phyloP scores from a whole-genome alignment of 352 stramenopile genomes.

The Phytopythium aichiense region DNA sequence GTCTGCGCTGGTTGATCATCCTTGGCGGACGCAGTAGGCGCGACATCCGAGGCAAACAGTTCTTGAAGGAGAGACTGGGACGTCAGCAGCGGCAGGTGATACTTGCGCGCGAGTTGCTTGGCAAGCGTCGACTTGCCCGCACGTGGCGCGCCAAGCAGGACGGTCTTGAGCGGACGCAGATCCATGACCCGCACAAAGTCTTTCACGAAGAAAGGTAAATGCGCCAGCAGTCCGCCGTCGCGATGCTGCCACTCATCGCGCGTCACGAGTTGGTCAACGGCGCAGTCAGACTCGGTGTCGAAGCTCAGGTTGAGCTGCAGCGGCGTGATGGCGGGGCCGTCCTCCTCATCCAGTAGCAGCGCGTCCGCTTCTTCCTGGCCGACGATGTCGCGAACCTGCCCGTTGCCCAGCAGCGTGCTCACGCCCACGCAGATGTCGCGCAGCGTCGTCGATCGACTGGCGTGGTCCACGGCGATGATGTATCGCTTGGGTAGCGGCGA shows the following conservation, averaged over 20 bases:
- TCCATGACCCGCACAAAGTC: constrained; percentile 81
- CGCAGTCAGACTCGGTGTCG: constrained; percentile 37
- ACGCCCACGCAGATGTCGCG: constrained; percentile 59
- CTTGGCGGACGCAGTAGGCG: constrained; percentile 1
- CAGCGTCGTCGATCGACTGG: constrained; percentile 46
- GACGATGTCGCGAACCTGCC: constrained; percentile 33
- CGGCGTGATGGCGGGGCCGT: constrained; percentile 38
- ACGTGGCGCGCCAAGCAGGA: constrained; percentile 67
- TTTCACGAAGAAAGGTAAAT: constrained; percentile 57
- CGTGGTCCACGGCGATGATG: constrained; percentile 58
- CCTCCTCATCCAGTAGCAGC: constrained; percentile 54
- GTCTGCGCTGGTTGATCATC: constrained; percentile 9
- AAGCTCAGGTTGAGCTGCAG: constrained; percentile 78
- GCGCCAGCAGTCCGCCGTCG: constrained; percentile 49
- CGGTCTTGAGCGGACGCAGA: constrained; percentile 57
- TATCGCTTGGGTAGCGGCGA: constrained; percentile 48
- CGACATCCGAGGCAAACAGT: constrained; percentile 16
- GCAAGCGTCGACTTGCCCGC: constrained; percentile 64
- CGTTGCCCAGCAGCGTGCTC: constrained; percentile 53
- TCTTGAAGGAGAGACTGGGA: constrained; percentile 41
- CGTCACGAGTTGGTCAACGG: constrained; percentile 53
- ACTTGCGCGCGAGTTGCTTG: constrained; percentile 51
- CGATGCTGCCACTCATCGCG: constrained; percentile 70
- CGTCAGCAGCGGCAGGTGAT: constrained; percentile 67
- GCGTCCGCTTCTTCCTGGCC: constrained; percentile 43